These are phyloP conservation scores for Ganoderma meredithae DNA, from an alignment of 1,284 basidiomycete genomes.

Conservation along the genomic window DNA sequence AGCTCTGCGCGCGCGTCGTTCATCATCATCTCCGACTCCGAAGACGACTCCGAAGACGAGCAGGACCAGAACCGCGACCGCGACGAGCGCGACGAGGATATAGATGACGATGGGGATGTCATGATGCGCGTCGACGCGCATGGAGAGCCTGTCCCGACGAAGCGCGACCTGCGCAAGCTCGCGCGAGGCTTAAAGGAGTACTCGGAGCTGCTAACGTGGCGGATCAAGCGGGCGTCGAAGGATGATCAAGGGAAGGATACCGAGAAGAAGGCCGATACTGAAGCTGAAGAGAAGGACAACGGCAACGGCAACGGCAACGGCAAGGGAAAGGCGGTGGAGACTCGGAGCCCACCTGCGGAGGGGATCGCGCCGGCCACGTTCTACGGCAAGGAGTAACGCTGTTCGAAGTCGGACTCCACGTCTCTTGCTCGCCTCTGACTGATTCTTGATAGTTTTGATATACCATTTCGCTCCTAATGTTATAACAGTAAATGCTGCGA, in stretches of 20 bases:
- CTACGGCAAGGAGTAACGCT: constrained; percentile 29
- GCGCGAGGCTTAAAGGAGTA: constrained; percentile 42
- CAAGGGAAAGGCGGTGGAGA: constrained; percentile 24
- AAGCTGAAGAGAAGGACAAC: neutral
- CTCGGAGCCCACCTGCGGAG: constrained; percentile 25
- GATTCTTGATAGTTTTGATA: neutral
- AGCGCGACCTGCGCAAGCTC: constrained; percentile 38
- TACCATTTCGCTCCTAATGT: neutral
- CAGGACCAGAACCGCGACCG: constrained; percentile 8
- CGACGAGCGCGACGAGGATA: constrained; percentile 19
- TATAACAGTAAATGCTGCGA: neutral
- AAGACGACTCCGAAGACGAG: constrained; percentile 8
- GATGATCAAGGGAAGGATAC: constrained; percentile 20
- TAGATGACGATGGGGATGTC: constrained; percentile 19
- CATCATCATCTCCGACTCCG: constrained; percentile 16
- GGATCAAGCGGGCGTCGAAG: constrained; percentile 40
- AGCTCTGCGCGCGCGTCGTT: constrained; percentile 20
- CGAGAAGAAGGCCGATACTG: constrained; percentile 7
- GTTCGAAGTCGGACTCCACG: neutral
- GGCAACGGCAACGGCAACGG: neutral
- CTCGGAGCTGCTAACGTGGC: constrained; percentile 46
- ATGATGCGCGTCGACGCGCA: constrained; percentile 25
- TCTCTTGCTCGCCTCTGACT: neutral
- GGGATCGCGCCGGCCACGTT: constrained; percentile 35
- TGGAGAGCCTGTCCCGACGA: constrained; percentile 31